Evolutionary conservation across 768 basidiomycete species (phyloP).

Genomic region (Lentinula sp.): DNA sequence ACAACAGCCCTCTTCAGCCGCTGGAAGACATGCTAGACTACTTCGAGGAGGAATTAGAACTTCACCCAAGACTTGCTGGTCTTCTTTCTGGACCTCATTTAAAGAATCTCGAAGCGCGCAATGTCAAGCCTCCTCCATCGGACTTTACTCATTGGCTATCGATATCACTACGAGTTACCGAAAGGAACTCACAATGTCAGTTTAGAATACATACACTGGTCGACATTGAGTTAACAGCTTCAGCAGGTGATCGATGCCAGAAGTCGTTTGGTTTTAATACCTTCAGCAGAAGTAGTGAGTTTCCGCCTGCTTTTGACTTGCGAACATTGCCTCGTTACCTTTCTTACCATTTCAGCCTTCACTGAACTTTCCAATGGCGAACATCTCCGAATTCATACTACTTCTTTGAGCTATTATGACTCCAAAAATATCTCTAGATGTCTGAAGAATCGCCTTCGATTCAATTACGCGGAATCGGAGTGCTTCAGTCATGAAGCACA

Average conservation of each 20-base stretch:
- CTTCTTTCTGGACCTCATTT: conserved; percentile 2
- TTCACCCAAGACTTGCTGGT: not conserved
- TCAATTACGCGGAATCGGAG: not conserved
- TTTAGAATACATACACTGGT: not conserved
- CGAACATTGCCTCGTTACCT: no score
- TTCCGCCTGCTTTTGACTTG: not conserved
- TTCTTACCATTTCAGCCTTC: not conserved
- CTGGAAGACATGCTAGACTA: not conserved
- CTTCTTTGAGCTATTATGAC: not conserved
- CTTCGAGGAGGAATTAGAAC: not conserved
- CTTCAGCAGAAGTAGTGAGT: conserved; percentile 6
- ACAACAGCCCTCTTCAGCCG: not conserved
- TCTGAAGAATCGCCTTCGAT: not conserved
- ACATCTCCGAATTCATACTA: no score
- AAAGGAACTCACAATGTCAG: conserved; percentile 6
- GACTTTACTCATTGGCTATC: conserved; percentile 2
- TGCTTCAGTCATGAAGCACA: not conserved
- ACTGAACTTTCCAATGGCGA: not conserved
- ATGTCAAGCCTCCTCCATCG: conserved; percentile 1
- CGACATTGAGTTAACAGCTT: not conserved
- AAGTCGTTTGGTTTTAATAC: conserved; percentile 3
- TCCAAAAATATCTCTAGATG: not conserved
- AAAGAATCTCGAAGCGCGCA: conserved; percentile 3
- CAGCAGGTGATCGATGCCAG: conserved; percentile 9
- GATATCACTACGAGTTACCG: not conserved